phyloP scores from a whole-genome alignment of 768 basidiomycete species.

The Myochromella boudieri region DNA sequence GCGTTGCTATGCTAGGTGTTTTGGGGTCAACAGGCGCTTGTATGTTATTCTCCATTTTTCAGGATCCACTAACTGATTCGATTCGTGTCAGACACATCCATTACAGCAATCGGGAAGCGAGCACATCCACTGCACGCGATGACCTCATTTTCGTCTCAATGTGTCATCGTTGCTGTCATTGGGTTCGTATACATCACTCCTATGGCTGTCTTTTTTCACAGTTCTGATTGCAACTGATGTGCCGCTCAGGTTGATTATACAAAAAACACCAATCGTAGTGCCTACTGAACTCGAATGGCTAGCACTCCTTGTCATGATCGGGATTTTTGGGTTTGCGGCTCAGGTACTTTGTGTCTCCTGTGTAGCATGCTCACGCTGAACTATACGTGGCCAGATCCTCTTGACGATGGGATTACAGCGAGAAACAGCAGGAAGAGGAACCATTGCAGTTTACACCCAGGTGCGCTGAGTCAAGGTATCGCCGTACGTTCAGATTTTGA shows the following conservation, averaged over 20 bases:
- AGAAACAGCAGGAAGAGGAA: slow-evolving; percentile 47
- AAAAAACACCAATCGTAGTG: slow-evolving; percentile 41
- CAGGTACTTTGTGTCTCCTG: slow-evolving; percentile 51
- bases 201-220: neutral
- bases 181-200: slow-evolving; percentile 26
- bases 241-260: slow-evolving; percentile 39
- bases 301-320: slow-evolving; percentile 46
- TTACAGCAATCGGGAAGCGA: slow-evolving; percentile 68
- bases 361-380: neutral
- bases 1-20: slow-evolving; percentile 46
- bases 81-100: slow-evolving; percentile 8
- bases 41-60: slow-evolving; percentile 31
- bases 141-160: slow-evolving; percentile 62
- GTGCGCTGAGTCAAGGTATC: slow-evolving; percentile 2
- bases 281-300: slow-evolving; percentile 47
- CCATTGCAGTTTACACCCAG: slow-evolving; percentile 54
- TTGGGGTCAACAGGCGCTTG: slow-evolving; percentile 67
- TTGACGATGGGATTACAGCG: slow-evolving; percentile 57
- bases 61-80: neutral
- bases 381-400: slow-evolving; percentile 33
- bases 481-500: neutral
- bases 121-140: slow-evolving; percentile 77
- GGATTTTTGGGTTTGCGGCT: slow-evolving; percentile 50
- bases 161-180: slow-evolving; percentile 38
- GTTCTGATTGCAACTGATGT: neutral